Evolutionary conservation across 2,329 filamentous ascomycete species (phyloP).

Genomic region (Phaeosphaeriaceae sp.): DNA sequence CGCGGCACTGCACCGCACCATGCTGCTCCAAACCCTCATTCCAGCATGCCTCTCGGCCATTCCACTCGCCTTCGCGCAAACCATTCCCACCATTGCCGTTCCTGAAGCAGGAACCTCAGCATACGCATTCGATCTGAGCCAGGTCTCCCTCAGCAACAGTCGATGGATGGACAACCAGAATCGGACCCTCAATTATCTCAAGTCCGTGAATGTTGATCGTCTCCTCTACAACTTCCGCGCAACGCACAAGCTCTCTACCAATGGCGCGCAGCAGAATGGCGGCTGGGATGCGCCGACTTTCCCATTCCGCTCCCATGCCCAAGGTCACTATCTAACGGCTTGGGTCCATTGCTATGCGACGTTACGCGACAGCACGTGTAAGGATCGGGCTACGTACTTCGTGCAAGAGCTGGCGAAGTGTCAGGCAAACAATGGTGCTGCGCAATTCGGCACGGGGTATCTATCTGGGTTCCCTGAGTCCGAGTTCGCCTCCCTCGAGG

Average conservation of each 20-base stretch:
- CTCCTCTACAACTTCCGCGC: slow-evolving; percentile 59
- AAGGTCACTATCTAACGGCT: slow-evolving; percentile 60
- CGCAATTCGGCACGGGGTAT: slow-evolving; percentile 56
- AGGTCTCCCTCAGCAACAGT: slow-evolving; percentile 49
- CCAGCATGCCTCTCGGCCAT: slow-evolving; percentile 2
- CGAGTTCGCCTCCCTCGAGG: slow-evolving; percentile 56
- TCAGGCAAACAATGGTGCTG: slow-evolving; percentile 58
- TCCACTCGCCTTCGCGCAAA: slow-evolving; percentile 5
- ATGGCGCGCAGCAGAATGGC: slow-evolving; percentile 55
- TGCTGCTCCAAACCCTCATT: slow-evolving; percentile 5
- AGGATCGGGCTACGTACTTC: slow-evolving; percentile 56
- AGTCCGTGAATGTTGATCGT: slow-evolving; percentile 54
- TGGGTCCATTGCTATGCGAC: slow-evolving; percentile 60
- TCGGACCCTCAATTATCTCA: slow-evolving; percentile 57
- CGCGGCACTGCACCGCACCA: neutral
- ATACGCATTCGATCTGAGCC: slow-evolving; percentile 51
- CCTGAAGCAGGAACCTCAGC: slow-evolving; percentile 45
- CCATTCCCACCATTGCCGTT: slow-evolving; percentile 9
- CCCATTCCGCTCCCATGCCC: slow-evolving; percentile 60
- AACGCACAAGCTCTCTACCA: slow-evolving; percentile 57
- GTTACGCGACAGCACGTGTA: slow-evolving; percentile 53
- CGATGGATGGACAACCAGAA: slow-evolving; percentile 56
- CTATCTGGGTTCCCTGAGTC: slow-evolving; percentile 62
- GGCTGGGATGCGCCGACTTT: slow-evolving; percentile 64
- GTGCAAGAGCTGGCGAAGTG: slow-evolving; percentile 59